These are phyloP conservation scores for Fomitiporia mediterranea DNA, from an alignment of 1,284 basidiomycete genomes.

Conservation along the genomic window DNA sequence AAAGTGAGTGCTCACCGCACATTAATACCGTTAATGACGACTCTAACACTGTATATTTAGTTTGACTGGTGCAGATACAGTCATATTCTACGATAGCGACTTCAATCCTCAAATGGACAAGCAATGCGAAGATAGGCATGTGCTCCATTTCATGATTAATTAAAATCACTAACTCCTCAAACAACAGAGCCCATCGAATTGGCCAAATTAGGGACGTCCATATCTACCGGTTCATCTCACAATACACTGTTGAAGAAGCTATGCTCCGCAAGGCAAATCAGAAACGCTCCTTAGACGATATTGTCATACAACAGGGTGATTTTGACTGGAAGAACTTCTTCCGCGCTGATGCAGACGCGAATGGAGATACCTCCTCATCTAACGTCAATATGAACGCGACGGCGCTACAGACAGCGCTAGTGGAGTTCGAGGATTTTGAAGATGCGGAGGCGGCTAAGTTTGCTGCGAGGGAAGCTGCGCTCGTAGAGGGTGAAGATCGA, in stretches of 20 bases:
- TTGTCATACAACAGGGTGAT: conserved; percentile 92
- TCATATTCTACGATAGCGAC: conserved; percentile 95
- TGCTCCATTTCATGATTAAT: not conserved
- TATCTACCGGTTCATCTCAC: conserved; percentile 93
- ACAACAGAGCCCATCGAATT: conserved; percentile 79
- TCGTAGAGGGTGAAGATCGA: conserved; percentile 69
- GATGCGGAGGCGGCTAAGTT: conserved; percentile 77
- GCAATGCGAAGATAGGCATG: conserved; percentile 91
- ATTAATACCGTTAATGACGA: conserved; percentile 2
- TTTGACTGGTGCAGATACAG: conserved; percentile 94
- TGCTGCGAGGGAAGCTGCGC: conserved; percentile 73
- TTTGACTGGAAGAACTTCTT: conserved; percentile 93
- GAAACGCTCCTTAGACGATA: conserved; percentile 85
- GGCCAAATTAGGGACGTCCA: conserved; percentile 97
- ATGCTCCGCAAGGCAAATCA: conserved; percentile 96
- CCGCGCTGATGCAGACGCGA: conserved; percentile 24
- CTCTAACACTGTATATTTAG: conserved; percentile 34
- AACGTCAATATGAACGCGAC: conserved; percentile 28
- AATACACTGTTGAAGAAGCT: conserved; percentile 93
- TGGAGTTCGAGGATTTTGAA: conserved; percentile 84
- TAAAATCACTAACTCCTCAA: not conserved
- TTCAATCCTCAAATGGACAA: conserved; percentile 98
- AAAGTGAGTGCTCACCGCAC: conserved; percentile 54
- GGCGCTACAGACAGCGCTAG: conserved; percentile 62
- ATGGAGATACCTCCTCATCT: not conserved